These are phyloP conservation scores for Russula emetica DNA, from an alignment of 768 basidiomycete species.

Conservation along the genomic window DNA sequence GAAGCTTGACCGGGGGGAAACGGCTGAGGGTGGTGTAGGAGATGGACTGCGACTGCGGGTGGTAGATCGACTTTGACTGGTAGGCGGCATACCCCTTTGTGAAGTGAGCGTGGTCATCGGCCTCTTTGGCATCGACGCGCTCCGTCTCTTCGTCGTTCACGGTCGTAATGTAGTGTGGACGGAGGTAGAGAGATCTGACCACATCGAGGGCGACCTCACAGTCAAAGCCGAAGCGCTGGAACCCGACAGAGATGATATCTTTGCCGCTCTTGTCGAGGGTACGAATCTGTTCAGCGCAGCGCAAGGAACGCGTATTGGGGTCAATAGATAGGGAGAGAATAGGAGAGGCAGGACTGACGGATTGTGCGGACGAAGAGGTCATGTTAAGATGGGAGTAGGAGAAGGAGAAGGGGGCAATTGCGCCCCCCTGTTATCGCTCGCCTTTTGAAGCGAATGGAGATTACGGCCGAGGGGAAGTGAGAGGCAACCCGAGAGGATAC, in stretches of 20 bases:
- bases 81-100: constrained; percentile 48
- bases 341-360: constrained; percentile 4
- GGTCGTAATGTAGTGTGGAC: constrained; percentile 66
- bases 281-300: constrained; percentile 42
- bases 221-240: constrained; percentile 86
- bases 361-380: constrained; percentile 15
- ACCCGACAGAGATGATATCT: constrained; percentile 77
- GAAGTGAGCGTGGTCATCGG: constrained; percentile 49
- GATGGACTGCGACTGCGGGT: constrained; percentile 74
- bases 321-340: background rate
- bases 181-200: constrained; percentile 84
- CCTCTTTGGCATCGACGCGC: constrained; percentile 40
- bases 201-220: constrained; percentile 74
- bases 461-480: background rate
- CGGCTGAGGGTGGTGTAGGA: constrained; percentile 89
- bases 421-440: background rate
- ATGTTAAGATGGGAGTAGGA: constrained; percentile 10
- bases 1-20: constrained; percentile 88
- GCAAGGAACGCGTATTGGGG: background rate
- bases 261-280: constrained; percentile 70
- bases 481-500: background rate
- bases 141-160: constrained; percentile 32
- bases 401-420: background rate
- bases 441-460: background rate
- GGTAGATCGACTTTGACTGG: constrained; percentile 83